These are phyloP conservation scores for Fusarium nodosum DNA, from an alignment of 2,329 filamentous ascomycete species.

Conservation along the genomic window DNA sequence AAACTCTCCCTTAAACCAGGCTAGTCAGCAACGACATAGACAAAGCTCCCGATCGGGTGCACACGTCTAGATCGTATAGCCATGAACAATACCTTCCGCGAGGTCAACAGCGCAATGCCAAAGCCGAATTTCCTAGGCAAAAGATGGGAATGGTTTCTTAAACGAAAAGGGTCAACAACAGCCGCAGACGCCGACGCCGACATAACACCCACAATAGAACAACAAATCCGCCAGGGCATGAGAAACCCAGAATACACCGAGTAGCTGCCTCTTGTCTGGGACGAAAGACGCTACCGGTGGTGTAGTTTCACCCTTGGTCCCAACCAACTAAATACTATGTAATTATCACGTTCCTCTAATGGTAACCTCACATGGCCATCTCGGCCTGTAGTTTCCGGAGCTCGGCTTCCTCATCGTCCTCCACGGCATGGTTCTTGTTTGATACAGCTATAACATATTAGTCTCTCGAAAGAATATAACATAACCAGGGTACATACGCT, in stretches of 20 bases:
- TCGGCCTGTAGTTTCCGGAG: conserved; percentile 93
- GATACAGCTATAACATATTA: conserved; percentile 51
- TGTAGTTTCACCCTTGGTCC: conserved; percentile 28
- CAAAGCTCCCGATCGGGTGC: neutral
- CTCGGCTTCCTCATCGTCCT: conserved; percentile 96
- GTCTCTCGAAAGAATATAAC: conserved; percentile 2
- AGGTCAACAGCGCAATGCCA: conserved; percentile 15
- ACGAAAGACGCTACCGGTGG: conserved; percentile 20
- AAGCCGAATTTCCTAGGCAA: conserved; percentile 33
- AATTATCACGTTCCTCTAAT: conserved; percentile 33
- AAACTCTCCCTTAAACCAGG: conserved; percentile 43
- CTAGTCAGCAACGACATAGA: conserved; percentile 23
- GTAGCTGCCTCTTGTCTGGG: conserved; percentile 39
- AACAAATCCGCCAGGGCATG: conserved; percentile 38
- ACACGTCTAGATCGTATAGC: conserved; percentile 1
- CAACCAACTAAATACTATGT: conserved; percentile 48
- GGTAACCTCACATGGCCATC: conserved; percentile 84
- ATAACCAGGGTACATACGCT: conserved; percentile 71
- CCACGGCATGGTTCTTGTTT: conserved; percentile 60
- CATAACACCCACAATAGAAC: conserved; percentile 48
- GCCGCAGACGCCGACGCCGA: conserved; percentile 54
- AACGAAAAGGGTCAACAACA: conserved; percentile 46
- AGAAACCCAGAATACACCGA: conserved; percentile 28
- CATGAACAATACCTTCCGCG: conserved; percentile 8
- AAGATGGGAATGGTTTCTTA: conserved; percentile 37